Evolutionary conservation across 345 rosid species (phyloP), one percentile per base, ranked within the genome.

Genomic region (Melastoma malabathricum): DNA sequence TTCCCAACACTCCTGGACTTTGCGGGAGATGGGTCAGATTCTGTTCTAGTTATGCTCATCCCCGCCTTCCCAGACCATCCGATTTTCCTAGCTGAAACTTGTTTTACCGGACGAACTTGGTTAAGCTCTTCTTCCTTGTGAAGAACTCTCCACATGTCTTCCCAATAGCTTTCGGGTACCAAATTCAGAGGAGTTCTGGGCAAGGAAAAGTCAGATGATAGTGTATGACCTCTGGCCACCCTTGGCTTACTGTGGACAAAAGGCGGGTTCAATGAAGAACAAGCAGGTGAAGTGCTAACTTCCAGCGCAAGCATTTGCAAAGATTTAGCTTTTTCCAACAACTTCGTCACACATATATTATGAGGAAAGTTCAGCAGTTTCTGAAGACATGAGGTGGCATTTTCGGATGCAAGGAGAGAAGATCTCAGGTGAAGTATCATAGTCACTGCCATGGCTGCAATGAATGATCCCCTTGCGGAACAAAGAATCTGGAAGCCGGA

Each of bases 111-210:
- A 43, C 50, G 57, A 64, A 43, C 62, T 25, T 68, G 65, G 62
- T 57, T 69, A 50, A 54, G 69, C 62, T 83, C 82, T 22, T 78
- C 94, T n/a, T 79, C 78, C 54, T 78, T 75, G 64, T 83, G 84
- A 63, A 74, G 44, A 52, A 70, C 77, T 71, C 89, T 78, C 98
- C 98, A 90, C 64, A 72, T 82, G 67, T 78, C 98, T 68, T 90
- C 98, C 98, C 98, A 90, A 19, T 90, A 90, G 68, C 89, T 86
- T 47, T 84, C 83, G 19, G 83, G 90, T 49, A 82, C 75, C 60
- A 59, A 59, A 50, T 52, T 73, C 53, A 74, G 55, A 18, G 94
- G 85, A 57, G 82, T 75, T 69, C 66, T 78, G 3, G 84, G 86
- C 52, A 86, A 78, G 62, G 67, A 20, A 38, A 79, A 71, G 27